Evolutionary conservation across 306 rosid genomes (phyloP).

Genomic region (Prunus dulcis): DNA sequence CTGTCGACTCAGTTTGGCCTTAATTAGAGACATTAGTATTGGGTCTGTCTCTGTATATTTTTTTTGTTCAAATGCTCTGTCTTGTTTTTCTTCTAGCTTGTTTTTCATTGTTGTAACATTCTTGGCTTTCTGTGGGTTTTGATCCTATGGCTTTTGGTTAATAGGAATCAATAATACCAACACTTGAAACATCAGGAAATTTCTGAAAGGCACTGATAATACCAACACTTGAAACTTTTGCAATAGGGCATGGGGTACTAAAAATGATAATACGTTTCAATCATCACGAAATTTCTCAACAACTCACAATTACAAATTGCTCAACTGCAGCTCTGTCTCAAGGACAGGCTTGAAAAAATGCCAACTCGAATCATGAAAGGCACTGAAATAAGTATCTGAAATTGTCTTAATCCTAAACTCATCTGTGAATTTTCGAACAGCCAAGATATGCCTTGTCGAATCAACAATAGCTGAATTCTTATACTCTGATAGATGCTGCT

Average conservation of each 20-base stretch:
- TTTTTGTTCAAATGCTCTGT: too few relatives aligned
- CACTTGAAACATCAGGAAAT: too few relatives aligned
- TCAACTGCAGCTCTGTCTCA: slow-evolving; percentile 35
- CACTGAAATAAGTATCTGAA: slow-evolving; percentile 70
- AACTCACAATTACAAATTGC: slow-evolving; percentile 25
- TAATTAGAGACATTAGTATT: neutral
- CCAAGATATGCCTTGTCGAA: slow-evolving; percentile 44
- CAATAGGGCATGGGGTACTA: too few relatives aligned
- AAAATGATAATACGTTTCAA: neutral
- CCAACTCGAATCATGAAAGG: slow-evolving; percentile 91
- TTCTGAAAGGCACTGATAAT: too few relatives aligned
- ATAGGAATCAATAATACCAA: too few relatives aligned
- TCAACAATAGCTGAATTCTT: slow-evolving; percentile 38
- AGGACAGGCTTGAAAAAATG: slow-evolving; percentile 58
- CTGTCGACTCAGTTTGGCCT: slow-evolving; percentile 2
- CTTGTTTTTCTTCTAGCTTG: too few relatives aligned
- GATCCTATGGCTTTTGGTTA: too few relatives aligned
- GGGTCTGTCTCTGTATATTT: too few relatives aligned
- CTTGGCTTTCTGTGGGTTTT: too few relatives aligned
- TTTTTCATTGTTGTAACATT: too few relatives aligned
- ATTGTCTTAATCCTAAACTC: slow-evolving; percentile 53
- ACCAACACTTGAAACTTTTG: too few relatives aligned
- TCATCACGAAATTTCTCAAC: neutral
- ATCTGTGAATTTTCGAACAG: slow-evolving; percentile 35
- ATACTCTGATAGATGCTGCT: slow-evolving; percentile 46